Percentiles rank a stretch among this genome's conserved stretches.
These are phyloP conservation scores for Penium margaritaceum DNA, from an alignment of 139 green algal species.

Conservation along the genomic window DNA sequence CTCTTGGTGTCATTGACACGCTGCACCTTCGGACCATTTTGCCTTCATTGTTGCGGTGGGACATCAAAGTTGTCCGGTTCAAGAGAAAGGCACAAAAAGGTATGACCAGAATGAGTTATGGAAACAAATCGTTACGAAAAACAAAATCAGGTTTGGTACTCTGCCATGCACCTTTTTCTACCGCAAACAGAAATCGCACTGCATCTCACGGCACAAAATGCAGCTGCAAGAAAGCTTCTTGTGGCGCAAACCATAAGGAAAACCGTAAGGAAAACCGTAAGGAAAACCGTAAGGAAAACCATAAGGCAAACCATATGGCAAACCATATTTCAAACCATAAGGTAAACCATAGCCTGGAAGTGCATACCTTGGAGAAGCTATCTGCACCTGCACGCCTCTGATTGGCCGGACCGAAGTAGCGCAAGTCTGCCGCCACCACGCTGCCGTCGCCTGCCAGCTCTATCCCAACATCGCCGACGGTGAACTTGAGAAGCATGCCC, in stretches of 20 bases:
- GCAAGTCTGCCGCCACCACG: conserved; percentile 60
- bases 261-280: neutral
- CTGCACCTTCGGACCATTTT: too few relatives aligned
- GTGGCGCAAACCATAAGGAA: conserved; percentile 4
- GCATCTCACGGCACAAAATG: too few relatives aligned
- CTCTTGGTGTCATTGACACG: too few relatives aligned
- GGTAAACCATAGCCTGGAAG: neutral
- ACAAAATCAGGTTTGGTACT: too few relatives aligned
- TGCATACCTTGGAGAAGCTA: conserved; percentile 63
- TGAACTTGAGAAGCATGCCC: conserved; percentile 50
- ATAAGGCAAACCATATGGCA: conserved; percentile 3
- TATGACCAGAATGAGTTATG: too few relatives aligned
- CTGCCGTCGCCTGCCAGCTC: conserved; percentile 48
- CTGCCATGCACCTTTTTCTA: too few relatives aligned
- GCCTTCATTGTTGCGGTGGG: too few relatives aligned
- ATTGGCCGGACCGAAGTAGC: conserved; percentile 56
- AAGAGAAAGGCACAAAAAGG: too few relatives aligned
- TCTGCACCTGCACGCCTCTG: conserved; percentile 67
- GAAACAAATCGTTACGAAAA: too few relatives aligned
- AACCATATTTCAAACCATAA: conserved; percentile 18
- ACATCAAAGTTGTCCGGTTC: too few relatives aligned
- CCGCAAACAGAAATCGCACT: too few relatives aligned
- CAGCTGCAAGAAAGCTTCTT: neutral
- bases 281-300: neutral
- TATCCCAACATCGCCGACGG: conserved; percentile 49